These are phyloP conservation scores for Fraxinus latifolia DNA, from an alignment of 305 asterid species.

Conservation along the genomic window DNA sequence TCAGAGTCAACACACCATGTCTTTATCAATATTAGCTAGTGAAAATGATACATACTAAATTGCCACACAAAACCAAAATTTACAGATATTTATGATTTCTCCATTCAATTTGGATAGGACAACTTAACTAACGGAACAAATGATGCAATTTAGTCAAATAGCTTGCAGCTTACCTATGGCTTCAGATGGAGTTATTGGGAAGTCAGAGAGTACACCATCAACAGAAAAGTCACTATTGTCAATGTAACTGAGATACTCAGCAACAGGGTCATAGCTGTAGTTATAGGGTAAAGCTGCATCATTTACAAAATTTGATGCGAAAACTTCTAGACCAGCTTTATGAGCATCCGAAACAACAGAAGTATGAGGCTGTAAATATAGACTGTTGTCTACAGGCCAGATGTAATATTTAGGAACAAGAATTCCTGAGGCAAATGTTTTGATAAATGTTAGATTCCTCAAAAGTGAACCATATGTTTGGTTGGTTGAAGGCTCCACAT, in stretches of 20 bases:
- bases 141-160: neutral
- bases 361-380: conserved; percentile 38
- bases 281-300: conserved; percentile 36
- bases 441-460: conserved; percentile 48
- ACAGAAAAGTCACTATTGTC: conserved; percentile 57
- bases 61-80: neutral
- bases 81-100: neutral
- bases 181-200: conserved; percentile 51
- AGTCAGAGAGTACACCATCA: conserved; percentile 63
- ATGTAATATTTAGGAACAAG: conserved; percentile 57
- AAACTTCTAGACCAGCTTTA: conserved; percentile 49
- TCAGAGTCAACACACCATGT: neutral
- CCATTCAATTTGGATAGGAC: neutral
- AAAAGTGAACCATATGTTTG: conserved; percentile 48
- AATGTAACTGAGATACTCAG: conserved; percentile 47
- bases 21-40: neutral
- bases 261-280: conserved; percentile 54
- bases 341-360: conserved; percentile 56
- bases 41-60: neutral
- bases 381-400: conserved; percentile 33
- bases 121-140: neutral
- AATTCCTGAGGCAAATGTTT: conserved; percentile 60
- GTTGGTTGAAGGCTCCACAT: conserved; percentile 50
- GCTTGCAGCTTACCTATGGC: conserved; percentile 49
- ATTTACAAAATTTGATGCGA: conserved; percentile 46